A percentile compares a stretch with the other conserved stretches of the same genome.
phyloP scores from a whole-genome alignment of 495 filamentous ascomycete genomes.

The Neurospora sp. region DNA sequence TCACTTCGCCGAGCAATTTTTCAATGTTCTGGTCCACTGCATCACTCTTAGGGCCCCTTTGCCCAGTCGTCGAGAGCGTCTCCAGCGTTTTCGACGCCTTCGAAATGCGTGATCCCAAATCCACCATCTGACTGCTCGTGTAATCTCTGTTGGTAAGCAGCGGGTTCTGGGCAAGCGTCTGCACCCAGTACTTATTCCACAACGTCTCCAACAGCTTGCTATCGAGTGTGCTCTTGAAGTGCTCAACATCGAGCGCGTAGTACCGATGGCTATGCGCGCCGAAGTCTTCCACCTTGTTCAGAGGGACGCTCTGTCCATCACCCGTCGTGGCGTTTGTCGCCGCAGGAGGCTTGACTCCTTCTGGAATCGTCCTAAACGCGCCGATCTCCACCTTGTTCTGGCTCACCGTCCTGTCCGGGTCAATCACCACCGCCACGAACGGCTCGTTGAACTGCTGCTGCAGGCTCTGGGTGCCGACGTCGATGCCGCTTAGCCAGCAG shows the following conservation, averaged over 20 bases:
- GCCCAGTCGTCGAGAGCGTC: not conserved
- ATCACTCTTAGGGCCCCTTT: not conserved
- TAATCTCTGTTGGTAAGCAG: constrained; percentile 91
- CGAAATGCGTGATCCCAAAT: constrained; percentile 70
- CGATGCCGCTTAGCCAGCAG: constrained; percentile 95
- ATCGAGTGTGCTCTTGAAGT: constrained; percentile 90
- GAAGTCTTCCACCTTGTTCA: constrained; percentile 90
- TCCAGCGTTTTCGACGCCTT: constrained; percentile 37
- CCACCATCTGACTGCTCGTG: constrained; percentile 81
- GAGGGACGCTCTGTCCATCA: constrained; percentile 64
- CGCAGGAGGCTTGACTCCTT: constrained; percentile 50
- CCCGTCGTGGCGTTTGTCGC: constrained; percentile 24
- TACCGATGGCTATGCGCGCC: constrained; percentile 85
- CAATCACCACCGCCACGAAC: constrained; percentile 92
- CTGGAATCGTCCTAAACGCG: constrained; percentile 85
- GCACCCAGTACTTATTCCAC: constrained; percentile 99
- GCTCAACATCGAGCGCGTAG: constrained; percentile 81
- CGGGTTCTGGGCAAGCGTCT: constrained; percentile 91
- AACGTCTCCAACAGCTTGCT: constrained; percentile 72
- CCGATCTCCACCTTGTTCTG: constrained; percentile 96
- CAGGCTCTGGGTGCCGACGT: constrained; percentile 75
- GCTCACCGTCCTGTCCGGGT: constrained; percentile 92
- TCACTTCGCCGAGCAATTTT: constrained; percentile 69
- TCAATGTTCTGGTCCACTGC: constrained; percentile 47
- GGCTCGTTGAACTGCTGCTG: constrained; percentile 81